Base-by-base conservation (phyloP, 2,329 filamentous ascomycete genomes). In the Fusarium keratoplasticum region DNA sequence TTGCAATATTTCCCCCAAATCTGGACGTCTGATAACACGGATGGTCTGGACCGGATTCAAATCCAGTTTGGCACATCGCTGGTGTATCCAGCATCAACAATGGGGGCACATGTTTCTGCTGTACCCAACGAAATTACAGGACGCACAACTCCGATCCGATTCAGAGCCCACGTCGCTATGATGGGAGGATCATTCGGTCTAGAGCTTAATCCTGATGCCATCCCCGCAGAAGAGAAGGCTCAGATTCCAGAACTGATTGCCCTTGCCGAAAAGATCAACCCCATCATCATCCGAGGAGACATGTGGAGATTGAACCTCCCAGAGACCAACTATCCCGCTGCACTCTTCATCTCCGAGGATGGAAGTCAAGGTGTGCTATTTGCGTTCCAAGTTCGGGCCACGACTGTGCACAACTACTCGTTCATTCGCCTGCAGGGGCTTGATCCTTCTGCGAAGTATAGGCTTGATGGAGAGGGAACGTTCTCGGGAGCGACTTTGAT, bases 171-270 rank as follows among this genome's bases (percentile, higher is more conserved):
- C 64, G 90, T 92, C 0, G 91, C 91, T 7, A 89, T 92, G 84
- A 92, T 92, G 90, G 91, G 91, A 64, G 90, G 90, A 2, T 91
- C 89, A 0, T 92, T 92, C 73, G 91, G 91, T 0, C 85, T 92
- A 13, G 90, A 93, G 77, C 85, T 93, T 9, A 86, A 92, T 76
- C 91, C 90, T 0, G 82, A 81, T 0, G 83, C 87, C 9, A 85
- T 91, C 7, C 80, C 81, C 0, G 83, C 83, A 0, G 86, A 86
- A 14, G 90, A 92, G n/a, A 84, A 82, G 55, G 84, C 82, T 0
- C 83, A 84, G 33, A 84, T 93, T 1, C 90, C 90, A 0, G 83
- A 77, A 0, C 82, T 92, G 2, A 87, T 93, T 67, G 82, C 80
- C 0, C 82, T 88, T 7, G 87, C 89, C 2, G 87, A 90, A 67